Conservation (phyloP, 306 rosid genomes). For the Astragalus glycyphyllos region DNA sequence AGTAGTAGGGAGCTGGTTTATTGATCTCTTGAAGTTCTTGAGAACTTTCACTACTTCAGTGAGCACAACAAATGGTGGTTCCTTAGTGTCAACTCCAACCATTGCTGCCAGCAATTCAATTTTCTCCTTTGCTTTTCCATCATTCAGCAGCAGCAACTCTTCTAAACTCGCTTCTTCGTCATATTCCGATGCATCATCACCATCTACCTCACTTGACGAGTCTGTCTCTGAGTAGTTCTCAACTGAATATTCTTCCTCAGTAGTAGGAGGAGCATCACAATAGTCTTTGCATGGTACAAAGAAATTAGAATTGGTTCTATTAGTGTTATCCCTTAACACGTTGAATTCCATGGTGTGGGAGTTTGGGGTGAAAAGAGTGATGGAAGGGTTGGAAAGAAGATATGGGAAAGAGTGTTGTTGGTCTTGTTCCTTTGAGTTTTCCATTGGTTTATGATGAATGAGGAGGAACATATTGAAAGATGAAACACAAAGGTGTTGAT, state of each 20-base stretch:
- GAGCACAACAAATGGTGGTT: constrained; percentile 46
- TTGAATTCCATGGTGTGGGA: constrained; percentile 24
- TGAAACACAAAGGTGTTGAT: constrained; percentile 23
- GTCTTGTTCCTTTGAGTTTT: constrained; percentile 34
- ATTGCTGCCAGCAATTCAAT: constrained; percentile 47
- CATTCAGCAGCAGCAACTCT: constrained; percentile 34
- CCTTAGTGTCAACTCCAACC: constrained; percentile 51
- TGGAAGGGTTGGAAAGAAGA: neutral
- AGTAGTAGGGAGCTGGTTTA: neutral
- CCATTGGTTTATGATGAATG: constrained; percentile 22
- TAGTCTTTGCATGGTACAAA: constrained; percentile 29
- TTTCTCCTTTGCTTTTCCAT: constrained; percentile 45
- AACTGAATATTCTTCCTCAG: constrained; percentile 3
- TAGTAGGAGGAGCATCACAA: neutral
- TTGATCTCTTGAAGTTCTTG: constrained; percentile 42
- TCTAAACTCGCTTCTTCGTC: constrained; percentile 44
- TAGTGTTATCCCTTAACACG: neutral
- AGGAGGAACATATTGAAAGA: constrained; percentile 2
- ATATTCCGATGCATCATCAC: neutral
- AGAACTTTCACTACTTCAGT: constrained; percentile 53
- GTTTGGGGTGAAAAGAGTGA: constrained; percentile 20
- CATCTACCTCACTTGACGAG: constrained; percentile 42
- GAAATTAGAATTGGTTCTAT: neutral
- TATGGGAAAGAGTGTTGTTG: neutral
- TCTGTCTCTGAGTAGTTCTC: constrained; percentile 37